phyloP scores from a whole-genome alignment of 352 stramenopile species.

The Globisporangium parvum region DNA sequence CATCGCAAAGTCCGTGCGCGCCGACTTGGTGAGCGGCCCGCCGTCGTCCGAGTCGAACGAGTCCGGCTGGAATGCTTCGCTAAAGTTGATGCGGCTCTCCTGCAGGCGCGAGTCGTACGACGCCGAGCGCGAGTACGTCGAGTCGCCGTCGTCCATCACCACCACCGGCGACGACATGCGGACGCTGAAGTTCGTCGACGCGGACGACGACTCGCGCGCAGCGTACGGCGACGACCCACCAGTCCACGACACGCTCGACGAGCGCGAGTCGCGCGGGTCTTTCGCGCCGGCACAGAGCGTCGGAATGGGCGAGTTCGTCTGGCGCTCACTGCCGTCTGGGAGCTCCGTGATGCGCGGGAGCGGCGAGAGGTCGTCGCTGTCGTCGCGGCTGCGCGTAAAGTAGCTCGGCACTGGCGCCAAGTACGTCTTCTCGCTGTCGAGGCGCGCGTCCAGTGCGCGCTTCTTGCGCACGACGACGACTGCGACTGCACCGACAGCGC shows the following conservation, averaged over 20 bases:
- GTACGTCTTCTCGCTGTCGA: constrained; percentile 37
- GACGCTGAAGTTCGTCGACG: constrained; percentile 2
- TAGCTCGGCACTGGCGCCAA: constrained; percentile 30
- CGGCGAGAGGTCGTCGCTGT: constrained; percentile 25
- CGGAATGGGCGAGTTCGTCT: constrained; percentile 38
- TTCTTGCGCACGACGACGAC: constrained; percentile 52
- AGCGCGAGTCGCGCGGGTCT: constrained; percentile 30
- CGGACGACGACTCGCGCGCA: not conserved
- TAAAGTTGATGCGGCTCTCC: constrained; percentile 67
- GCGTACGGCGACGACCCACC: constrained; percentile 4
- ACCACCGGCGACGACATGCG: constrained; percentile 40
- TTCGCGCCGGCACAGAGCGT: constrained; percentile 25
- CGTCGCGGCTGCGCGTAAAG: constrained; percentile 30
- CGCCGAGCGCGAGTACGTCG: constrained; percentile 22
- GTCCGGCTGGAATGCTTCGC: constrained; percentile 35
- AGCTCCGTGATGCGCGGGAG: constrained; percentile 10
- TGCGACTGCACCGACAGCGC: constrained; percentile 31
- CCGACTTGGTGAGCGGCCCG: constrained; percentile 25
- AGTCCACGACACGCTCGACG: constrained; percentile 33
- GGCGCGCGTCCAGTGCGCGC: constrained; percentile 27
- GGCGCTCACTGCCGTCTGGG: not conserved
- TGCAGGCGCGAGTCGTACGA: constrained; percentile 24
- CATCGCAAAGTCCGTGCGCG: constrained; percentile 41
- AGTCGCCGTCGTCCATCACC: constrained; percentile 18
- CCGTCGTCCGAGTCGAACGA: constrained; percentile 32